phyloP scores from a whole-genome alignment of 176 grass and related monocot genomes.

The Triticum timopheevii region DNA sequence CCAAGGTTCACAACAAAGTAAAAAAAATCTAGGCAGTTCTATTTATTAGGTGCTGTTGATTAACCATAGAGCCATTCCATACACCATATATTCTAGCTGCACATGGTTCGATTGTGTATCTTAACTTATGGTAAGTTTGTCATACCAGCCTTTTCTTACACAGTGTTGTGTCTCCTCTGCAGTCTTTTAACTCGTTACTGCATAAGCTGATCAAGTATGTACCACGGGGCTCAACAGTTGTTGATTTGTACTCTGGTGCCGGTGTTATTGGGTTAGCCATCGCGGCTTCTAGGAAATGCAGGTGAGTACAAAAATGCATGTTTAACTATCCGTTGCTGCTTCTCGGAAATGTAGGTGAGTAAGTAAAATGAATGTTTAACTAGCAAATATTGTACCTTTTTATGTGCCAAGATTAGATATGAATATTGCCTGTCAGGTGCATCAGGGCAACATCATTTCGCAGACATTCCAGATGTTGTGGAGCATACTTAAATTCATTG shows the following conservation, averaged over 20 bases:
- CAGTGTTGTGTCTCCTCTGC: slow-evolving; percentile 35
- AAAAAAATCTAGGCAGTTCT: not conserved
- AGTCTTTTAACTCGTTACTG: slow-evolving; percentile 90
- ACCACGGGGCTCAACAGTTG: slow-evolving; percentile 84
- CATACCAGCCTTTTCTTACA: slow-evolving; percentile 5
- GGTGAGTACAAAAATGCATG: slow-evolving; percentile 44
- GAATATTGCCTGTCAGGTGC: not conserved
- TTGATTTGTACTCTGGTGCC: slow-evolving; percentile 93
- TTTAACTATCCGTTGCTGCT: slow-evolving; percentile 43
- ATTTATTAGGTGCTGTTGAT: slow-evolving; percentile 12
- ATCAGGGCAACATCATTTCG: not conserved
- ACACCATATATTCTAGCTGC: not conserved
- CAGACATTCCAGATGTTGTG: not conserved
- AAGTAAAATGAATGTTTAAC: slow-evolving; percentile 16
- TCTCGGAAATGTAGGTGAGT: slow-evolving; percentile 58
- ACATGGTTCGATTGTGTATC: not conserved
- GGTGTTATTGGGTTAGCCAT: slow-evolving; percentile 89
- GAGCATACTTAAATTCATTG: not conserved
- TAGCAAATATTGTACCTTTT: not conserved
- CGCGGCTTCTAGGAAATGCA: slow-evolving; percentile 83
- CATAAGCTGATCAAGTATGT: slow-evolving; percentile 92
- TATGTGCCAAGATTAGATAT: not conserved
- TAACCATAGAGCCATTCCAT: slow-evolving; percentile 13
- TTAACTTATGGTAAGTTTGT: slow-evolving; percentile 11
- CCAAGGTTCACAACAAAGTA: not conserved